Evolutionary conservation across 176 grass and related monocot genomes (phyloP).

Genomic region (Triticum turgidum): DNA sequence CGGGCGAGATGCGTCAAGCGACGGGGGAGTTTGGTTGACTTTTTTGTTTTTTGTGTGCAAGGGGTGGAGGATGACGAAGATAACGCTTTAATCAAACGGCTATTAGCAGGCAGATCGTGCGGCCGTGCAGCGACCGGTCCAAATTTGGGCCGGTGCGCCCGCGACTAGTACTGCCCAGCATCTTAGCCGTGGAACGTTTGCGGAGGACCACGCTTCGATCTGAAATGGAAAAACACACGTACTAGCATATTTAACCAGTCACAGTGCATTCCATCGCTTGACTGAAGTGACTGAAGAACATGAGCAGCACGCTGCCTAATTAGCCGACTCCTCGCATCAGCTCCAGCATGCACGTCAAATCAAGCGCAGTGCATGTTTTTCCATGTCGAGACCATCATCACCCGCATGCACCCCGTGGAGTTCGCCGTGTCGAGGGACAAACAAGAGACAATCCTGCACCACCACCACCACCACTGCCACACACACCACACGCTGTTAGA

Average conservation of each 20-base stretch:
- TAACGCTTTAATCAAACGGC: too few relatives aligned
- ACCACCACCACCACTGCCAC: neutral
- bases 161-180: too few relatives aligned
- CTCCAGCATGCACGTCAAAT: conserved; percentile 25
- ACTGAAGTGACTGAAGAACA: neutral
- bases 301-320: neutral
- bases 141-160: too few relatives aligned
- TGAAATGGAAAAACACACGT: neutral
- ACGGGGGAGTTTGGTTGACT: too few relatives aligned
- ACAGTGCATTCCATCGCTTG: neutral
- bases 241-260: too few relatives aligned
- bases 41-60: too few relatives aligned
- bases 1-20: too few relatives aligned
- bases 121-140: too few relatives aligned
- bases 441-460: neutral
- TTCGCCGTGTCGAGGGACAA: neutral
- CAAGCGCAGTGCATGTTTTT: neutral
- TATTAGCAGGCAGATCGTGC: too few relatives aligned
- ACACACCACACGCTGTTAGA: neutral
- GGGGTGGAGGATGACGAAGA: too few relatives aligned
- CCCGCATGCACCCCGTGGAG: neutral
- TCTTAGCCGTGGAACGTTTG: too few relatives aligned
- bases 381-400: neutral
- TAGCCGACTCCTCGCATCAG: conserved; percentile 27
- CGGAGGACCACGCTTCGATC: neutral